These are phyloP conservation scores for Hibiscus syriacus DNA, from an alignment of 345 rosid genomes.

Conservation along the genomic window DNA sequence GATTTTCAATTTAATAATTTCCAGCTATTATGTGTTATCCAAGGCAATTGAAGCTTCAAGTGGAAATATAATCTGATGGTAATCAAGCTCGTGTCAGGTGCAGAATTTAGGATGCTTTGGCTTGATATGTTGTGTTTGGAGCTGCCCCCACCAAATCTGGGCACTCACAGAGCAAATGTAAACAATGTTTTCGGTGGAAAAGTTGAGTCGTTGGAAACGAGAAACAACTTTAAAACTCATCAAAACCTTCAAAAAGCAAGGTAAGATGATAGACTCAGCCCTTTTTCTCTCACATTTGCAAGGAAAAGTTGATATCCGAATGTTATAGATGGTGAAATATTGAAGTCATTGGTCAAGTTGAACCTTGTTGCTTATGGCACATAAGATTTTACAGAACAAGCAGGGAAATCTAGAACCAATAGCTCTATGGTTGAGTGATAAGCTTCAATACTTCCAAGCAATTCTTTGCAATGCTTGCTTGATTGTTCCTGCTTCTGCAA, in stretches of 20 bases:
- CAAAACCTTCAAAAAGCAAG: not conserved
- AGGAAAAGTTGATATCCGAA: not conserved
- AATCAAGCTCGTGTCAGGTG: not conserved
- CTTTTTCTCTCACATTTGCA: not conserved
- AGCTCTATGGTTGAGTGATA: not conserved
- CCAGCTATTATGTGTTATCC: too few relatives aligned
- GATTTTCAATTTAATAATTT: too few relatives aligned
- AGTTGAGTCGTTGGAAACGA: not conserved
- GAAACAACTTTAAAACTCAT: not conserved
- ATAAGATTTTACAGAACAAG: conserved; percentile 18
- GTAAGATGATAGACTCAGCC: too few relatives aligned
- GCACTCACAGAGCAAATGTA: not conserved
- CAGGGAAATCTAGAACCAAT: conserved; percentile 6
- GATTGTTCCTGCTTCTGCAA: conserved; percentile 41
- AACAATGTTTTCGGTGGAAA: not conserved
- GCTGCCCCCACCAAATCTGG: not conserved
- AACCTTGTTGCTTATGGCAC: conserved; percentile 1
- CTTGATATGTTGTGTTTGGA: not conserved
- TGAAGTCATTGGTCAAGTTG: conserved; percentile 3
- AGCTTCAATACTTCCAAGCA: conserved; percentile 43
- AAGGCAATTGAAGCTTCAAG: too few relatives aligned
- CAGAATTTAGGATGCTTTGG: not conserved
- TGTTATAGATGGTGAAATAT: not conserved
- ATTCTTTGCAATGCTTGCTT: conserved; percentile 54
- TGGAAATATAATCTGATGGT: too few relatives aligned